Base-by-base conservation (phyloP, 495 filamentous ascomycete species). In the Filosporella fistucella region DNA sequence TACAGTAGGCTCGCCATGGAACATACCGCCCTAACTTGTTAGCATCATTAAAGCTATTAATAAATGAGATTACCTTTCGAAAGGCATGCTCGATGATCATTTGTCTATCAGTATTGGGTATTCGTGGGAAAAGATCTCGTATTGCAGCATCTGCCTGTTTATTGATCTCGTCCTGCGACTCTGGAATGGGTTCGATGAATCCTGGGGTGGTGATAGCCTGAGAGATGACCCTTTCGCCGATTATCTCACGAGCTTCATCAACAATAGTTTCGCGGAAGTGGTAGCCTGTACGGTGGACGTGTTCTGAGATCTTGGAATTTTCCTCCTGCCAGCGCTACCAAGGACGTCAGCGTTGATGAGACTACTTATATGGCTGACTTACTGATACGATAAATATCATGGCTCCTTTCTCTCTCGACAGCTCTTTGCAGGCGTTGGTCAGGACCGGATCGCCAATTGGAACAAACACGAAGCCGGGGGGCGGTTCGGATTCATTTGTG, bases 301-400 rank as follows among this genome's bases (percentile, higher is more conserved):
- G 85, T 54, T 80, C 68, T 5, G 80, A 78, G 7, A 86, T 49
- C 32, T 49, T 57, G 7, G 39, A 52, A 9, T 45, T 49, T 24
- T 45, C 45, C 32, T 59, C 53, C 20, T 55, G 55, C 13, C 41
- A 45, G n/a, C 16, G 45, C 57, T 60, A 35, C 12, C 16, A 14
- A 22, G 8, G 17, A 35, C 16, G 22, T 1, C 29, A 23, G 22
- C n/a, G n/a, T n/a, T n/a, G n/a, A n/a, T n/a, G n/a, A n/a, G n/a
- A n/a, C n/a, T n/a, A n/a, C n/a, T n/a, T n/a, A n/a, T n/a, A n/a
- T n/a, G n/a, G n/a, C n/a, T n/a, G n/a, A 11, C 80, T 58, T 75
- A 91, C 88, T 55, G 88, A 86, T 55, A 95, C 88, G 41, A 89
- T 85, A 50, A 84, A 83, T 21, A 90, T 80, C 64, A 82, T 76